phyloP scores from a whole-genome alignment of 1,284 basidiomycete genomes.

The Xanthoconium separans region DNA sequence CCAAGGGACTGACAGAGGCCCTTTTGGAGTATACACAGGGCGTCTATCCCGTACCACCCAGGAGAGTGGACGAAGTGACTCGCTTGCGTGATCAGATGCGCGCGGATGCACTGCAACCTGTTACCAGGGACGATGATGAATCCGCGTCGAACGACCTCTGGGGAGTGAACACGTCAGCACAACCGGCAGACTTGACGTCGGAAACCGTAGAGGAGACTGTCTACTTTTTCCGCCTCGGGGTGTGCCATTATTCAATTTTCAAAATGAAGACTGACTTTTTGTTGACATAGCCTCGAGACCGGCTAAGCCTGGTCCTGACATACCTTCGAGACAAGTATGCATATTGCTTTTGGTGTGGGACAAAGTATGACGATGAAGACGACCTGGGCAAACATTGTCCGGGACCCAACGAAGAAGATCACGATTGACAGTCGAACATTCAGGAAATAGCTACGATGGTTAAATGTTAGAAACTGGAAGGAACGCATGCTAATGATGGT shows the following conservation, averaged over 20 bases:
- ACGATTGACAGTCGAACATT: conserved; percentile 52
- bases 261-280: conserved; percentile 12
- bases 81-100: conserved; percentile 67
- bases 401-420: conserved; percentile 73
- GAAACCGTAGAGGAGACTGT: conserved; percentile 64
- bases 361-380: conserved; percentile 60
- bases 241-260: conserved; percentile 35
- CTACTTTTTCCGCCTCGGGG: conserved; percentile 67
- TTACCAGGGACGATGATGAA: conserved; percentile 34
- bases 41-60: conserved; percentile 19
- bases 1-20: conserved; percentile 59
- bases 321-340: conserved; percentile 70
- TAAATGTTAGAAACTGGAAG: conserved; percentile 6
- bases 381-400: conserved; percentile 72
- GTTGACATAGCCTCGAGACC: conserved; percentile 58
- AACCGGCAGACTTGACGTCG: conserved; percentile 42
- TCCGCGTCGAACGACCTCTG: conserved; percentile 27
- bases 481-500: conserved; percentile 30
- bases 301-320: conserved; percentile 63
- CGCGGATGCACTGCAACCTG: conserved; percentile 60
- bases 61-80: conserved; percentile 40
- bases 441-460: background rate
- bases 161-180: conserved; percentile 9
- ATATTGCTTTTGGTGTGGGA: conserved; percentile 90
- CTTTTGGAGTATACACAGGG: conserved; percentile 43